Evolutionary conservation across 768 basidiomycete genomes (phyloP).

Genomic region (Wakefieldia striispora): DNA sequence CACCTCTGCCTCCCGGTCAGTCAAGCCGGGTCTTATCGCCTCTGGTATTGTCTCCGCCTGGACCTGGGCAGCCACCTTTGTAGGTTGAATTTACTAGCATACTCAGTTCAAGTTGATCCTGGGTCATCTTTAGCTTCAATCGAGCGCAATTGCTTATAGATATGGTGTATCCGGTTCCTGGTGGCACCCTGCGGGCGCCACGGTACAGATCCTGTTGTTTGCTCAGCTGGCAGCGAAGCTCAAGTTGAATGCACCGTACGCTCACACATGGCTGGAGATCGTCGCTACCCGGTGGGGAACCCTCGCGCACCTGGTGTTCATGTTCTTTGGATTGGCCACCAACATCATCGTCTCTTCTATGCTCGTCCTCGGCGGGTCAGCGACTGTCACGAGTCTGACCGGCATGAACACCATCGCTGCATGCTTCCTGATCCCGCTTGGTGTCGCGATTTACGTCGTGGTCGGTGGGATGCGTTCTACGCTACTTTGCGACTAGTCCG

Average conservation of each 20-base stretch:
- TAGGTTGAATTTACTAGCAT: too few species aligned
- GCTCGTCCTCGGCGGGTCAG: slow-evolving; percentile 77
- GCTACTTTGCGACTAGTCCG: slow-evolving; percentile 81
- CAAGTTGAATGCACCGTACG: slow-evolving; percentile 86
- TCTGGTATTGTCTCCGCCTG: slow-evolving; percentile 91
- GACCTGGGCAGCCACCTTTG: slow-evolving; percentile 85
- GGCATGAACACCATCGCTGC: slow-evolving; percentile 91
- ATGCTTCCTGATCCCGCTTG: slow-evolving; percentile 86
- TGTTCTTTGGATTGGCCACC: slow-evolving; percentile 91
- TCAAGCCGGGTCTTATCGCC: slow-evolving; percentile 91
- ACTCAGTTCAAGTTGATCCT: neutral
- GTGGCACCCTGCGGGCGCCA: slow-evolving; percentile 92
- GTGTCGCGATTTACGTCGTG: slow-evolving; percentile 85
- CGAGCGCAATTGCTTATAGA: slow-evolving; percentile 81
- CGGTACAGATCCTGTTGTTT: slow-evolving; percentile 87
- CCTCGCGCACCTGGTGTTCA: slow-evolving; percentile 76
- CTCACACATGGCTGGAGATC: slow-evolving; percentile 88
- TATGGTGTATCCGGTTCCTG: slow-evolving; percentile 84
- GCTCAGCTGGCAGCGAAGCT: slow-evolving; percentile 89
- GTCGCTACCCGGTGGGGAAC: slow-evolving; percentile 79
- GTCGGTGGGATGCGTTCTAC: slow-evolving; percentile 88
- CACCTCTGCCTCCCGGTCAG: slow-evolving; percentile 73
- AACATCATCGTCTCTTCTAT: slow-evolving; percentile 91
- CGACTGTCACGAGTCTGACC: slow-evolving; percentile 84
- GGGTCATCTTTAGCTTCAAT: slow-evolving; percentile 54